Percentiles rank a stretch among this genome's conserved stretches.
These are phyloP conservation scores for Euphorbia schlechtendalii DNA, from an alignment of 441 rosid genomes.

Conservation along the genomic window DNA sequence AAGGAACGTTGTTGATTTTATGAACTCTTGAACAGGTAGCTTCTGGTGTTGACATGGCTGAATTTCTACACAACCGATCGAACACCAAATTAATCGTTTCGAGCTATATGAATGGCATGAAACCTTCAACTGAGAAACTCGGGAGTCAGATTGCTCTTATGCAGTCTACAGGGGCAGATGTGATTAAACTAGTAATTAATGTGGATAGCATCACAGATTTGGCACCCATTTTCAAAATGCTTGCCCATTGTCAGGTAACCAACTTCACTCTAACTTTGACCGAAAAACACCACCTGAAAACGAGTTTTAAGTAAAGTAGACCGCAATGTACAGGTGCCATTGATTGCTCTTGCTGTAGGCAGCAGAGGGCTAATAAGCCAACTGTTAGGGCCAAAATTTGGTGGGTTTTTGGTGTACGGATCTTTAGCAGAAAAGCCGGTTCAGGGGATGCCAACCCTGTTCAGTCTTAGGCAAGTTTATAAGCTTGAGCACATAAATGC, in stretches of 20 bases:
- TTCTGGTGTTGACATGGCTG: constrained; percentile 23
- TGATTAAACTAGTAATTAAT: constrained; percentile 35
- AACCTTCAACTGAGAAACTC: constrained; percentile 36
- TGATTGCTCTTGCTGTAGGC: constrained; percentile 42
- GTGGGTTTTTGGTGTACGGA: constrained; percentile 54
- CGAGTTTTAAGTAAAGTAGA: neutral
- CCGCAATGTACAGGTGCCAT: constrained; percentile 35
- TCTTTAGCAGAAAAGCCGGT: constrained; percentile 37
- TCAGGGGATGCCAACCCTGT: constrained; percentile 51
- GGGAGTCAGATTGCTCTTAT: constrained; percentile 34
- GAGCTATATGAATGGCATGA: constrained; percentile 29
- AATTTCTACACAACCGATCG: constrained; percentile 20
- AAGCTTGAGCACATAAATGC: constrained; percentile 38
- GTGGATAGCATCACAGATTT: constrained; percentile 37
- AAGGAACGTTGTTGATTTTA: neutral
- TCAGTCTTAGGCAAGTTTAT: constrained; percentile 39
- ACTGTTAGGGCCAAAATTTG: constrained; percentile 49
- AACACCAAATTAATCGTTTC: constrained; percentile 33
- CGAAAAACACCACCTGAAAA: neutral
- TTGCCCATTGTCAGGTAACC: constrained; percentile 38
- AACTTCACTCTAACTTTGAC: neutral
- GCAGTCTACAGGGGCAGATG: constrained; percentile 46
- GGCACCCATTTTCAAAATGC: constrained; percentile 35
- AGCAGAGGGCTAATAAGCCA: constrained; percentile 55
- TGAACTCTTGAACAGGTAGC: constrained; percentile 23